A percentile compares a stretch with the other conserved stretches of the same genome.
Evolutionary conservation across 1,139 yeast species (phyloP).

Genomic region (Lodderomyces theae): DNA sequence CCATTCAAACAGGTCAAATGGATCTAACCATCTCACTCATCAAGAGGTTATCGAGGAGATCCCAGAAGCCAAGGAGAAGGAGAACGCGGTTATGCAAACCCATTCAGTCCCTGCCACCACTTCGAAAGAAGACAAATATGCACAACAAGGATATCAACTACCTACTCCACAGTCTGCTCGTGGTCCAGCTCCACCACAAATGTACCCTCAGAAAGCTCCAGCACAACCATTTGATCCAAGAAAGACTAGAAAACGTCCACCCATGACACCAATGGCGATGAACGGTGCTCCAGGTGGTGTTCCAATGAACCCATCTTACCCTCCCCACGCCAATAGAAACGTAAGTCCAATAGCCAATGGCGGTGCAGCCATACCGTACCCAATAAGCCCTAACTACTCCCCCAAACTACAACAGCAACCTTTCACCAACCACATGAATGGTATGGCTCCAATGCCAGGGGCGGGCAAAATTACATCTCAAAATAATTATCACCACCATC

Average conservation of each 20-base stretch:
- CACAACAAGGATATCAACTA: constrained; percentile 8
- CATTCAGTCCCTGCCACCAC: constrained; percentile 1
- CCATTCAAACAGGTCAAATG: constrained; percentile 1
- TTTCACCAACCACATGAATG: background rate
- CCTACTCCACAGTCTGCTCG: constrained; percentile 1
- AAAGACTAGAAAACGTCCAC: constrained; percentile 10
- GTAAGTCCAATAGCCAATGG: constrained; percentile 3
- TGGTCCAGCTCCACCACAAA: constrained; percentile 1
- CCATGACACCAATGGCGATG: background rate
- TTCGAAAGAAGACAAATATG: constrained; percentile 1
- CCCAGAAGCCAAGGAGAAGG: constrained; percentile 1
- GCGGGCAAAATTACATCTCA: background rate
- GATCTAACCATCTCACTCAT: background rate
- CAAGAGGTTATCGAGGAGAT: constrained; percentile 1
- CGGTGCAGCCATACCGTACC: constrained; percentile 2
- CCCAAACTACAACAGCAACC: background rate
- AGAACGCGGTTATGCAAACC: background rate
- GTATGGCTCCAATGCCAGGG: background rate
- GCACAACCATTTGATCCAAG: constrained; percentile 14
- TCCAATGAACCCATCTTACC: background rate
- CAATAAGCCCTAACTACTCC: constrained; percentile 1
- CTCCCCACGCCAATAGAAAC: constrained; percentile 5
- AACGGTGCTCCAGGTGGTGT: background rate
- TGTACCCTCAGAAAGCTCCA: constrained; percentile 1
- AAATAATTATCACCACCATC: background rate